Evolutionary conservation across 108 stramenopile species (phyloP), one percentile per base, ranked within the genome.

Genomic region (Discostella stelligeroides): DNA sequence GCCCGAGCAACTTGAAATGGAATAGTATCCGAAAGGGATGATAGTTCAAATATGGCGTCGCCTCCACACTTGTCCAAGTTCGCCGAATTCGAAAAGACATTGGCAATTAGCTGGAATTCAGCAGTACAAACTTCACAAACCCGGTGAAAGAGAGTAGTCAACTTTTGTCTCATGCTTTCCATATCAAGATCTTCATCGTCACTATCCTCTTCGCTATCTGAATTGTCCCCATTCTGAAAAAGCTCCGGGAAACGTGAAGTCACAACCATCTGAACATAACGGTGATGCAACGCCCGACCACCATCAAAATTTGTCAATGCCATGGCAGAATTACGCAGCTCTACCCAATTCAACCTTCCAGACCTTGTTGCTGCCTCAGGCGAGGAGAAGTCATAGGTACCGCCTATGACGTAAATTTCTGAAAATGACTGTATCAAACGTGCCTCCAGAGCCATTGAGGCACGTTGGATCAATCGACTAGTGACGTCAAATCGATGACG

Each of bases 41-140:
- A 58, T 57, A 75, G n/a, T 48, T 80, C 73, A 49, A 63, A 75
- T 60, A 60, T 64, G 48, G 73, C 74, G 63, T 76, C 80, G 12
- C 76, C 84, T 27, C 73, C 60, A 48, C 48, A 72, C 50, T 51
- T 63, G 25, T 59, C 74, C 45, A 67, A 47, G 21, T 46, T 50
- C 25, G 79, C 60, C 14, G 83, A 67, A 14, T 86, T 76, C 4
- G 85, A 82, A 63, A 94, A 94, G 2, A 89, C 88, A 63, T 89
- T 81, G 4, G 88, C 88, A 66, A 94, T 94, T 30, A 91, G 80
- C 71, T 90, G 82, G 67, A 94, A 94, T 69, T 94, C 92, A 41
- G 84, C 85, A 43, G 79, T 89, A 58, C 89, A 94, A 10, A 91
- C 92, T 61, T 94, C 92, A 40, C 81, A 83, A 21, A 91, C 88